A percentile compares a stretch with the other conserved stretches of the same genome.
Conservation (phyloP, 2,329 filamentous ascomycete species). For the Leptographium radiaticola region DNA sequence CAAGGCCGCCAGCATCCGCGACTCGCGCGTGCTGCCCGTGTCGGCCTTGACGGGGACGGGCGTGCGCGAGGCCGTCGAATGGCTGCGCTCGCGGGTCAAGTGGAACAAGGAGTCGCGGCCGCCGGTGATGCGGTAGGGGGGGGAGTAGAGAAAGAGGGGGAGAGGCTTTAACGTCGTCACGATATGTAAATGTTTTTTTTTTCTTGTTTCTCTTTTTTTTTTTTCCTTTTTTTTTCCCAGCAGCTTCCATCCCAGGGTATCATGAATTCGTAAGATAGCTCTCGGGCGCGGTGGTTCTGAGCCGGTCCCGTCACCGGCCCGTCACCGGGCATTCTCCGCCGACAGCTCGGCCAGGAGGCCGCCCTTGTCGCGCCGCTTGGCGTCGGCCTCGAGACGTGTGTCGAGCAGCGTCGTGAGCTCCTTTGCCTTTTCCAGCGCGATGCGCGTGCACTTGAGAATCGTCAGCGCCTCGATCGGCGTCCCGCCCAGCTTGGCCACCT, state of each 20-base stretch:
- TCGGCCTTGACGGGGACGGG: conserved; percentile 82
- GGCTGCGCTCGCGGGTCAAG: conserved; percentile 80
- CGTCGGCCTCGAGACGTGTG: conserved; percentile 61
- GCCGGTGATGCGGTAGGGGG: conserved; percentile 72
- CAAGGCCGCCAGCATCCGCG: conserved; percentile 71
- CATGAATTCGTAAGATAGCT: neutral
- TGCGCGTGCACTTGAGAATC: conserved; percentile 61
- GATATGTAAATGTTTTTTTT: no score
- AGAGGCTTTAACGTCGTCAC: no score
- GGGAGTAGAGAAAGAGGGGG: no score
- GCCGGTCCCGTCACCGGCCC: conserved; percentile 30
- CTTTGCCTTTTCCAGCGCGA: conserved; percentile 68
- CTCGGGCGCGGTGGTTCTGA: neutral
- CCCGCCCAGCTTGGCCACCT: conserved; percentile 83
- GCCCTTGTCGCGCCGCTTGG: conserved; percentile 63
- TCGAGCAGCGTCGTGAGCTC: conserved; percentile 65
- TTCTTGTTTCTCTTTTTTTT: no score
- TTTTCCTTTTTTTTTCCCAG: no score
- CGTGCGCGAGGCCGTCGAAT: conserved; percentile 92
- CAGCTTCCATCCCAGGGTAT: no score
- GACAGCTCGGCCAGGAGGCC: conserved; percentile 65
- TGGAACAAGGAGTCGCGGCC: conserved; percentile 94
- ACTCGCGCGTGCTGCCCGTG: conserved; percentile 81
- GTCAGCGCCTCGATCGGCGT: conserved; percentile 65
- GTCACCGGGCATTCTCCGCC: conserved; percentile 68